These are phyloP conservation scores for Hymenoscyphus linearis DNA, from an alignment of 2,329 filamentous ascomycete genomes.

Conservation along the genomic window DNA sequence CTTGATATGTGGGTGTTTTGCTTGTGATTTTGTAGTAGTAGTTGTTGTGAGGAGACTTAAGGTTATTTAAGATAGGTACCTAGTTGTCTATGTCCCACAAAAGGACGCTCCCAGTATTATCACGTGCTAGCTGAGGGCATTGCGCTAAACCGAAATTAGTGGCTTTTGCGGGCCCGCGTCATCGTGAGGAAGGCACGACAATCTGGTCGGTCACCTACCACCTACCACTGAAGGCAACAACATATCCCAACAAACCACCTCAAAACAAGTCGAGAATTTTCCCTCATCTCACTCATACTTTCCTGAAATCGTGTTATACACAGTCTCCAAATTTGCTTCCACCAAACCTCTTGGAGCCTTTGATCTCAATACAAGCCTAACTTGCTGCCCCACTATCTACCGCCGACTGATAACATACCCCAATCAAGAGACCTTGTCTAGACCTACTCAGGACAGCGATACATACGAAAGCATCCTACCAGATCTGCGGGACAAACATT, in stretches of 20 bases:
- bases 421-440: background rate
- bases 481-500: conserved; percentile 8
- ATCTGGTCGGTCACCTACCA: background rate
- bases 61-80: too few species aligned
- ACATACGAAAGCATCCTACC: background rate
- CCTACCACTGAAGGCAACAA: background rate
- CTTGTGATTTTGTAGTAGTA: background rate
- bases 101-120: too few species aligned
- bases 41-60: background rate
- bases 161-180: background rate
- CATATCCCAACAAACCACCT: background rate
- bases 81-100: too few species aligned
- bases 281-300: background rate
- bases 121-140: too few species aligned
- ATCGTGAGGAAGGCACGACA: conserved; percentile 1
- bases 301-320: background rate
- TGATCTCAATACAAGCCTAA: background rate
- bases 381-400: conserved; percentile 24
- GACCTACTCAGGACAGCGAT: background rate
- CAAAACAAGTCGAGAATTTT: background rate
- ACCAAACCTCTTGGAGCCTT: background rate
- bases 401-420: conserved; percentile 20
- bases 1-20: background rate
- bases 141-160: background rate
- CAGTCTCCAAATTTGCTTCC: background rate